These are phyloP conservation scores for Puccinia hordei DNA, from an alignment of 1,284 basidiomycete species.

Conservation along the genomic window DNA sequence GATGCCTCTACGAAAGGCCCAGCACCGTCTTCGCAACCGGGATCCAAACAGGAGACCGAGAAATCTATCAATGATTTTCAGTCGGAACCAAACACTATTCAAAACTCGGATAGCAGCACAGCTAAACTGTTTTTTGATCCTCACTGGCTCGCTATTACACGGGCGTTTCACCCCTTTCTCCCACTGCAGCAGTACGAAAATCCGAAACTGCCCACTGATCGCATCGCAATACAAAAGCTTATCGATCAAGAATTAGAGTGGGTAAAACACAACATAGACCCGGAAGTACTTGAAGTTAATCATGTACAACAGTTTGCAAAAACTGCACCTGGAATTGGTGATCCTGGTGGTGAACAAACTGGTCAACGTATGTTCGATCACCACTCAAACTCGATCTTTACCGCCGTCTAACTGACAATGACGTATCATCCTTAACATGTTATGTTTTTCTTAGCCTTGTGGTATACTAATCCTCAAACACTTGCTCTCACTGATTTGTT, in stretches of 20 bases:
- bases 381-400: neutral
- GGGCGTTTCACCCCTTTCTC: constrained; percentile 79
- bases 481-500: constrained; percentile 79
- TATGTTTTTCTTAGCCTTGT: constrained; percentile 64
- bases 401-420: neutral
- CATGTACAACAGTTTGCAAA: constrained; percentile 72
- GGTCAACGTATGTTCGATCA: constrained; percentile 51
- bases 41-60: neutral
- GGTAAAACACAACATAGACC: constrained; percentile 63
- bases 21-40: neutral
- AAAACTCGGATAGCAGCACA: neutral
- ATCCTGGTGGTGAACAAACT: constrained; percentile 59
- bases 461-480: constrained; percentile 89
- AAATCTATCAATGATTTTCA: neutral
- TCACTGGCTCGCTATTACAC: constrained; percentile 89
- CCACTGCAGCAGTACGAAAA: constrained; percentile 64
- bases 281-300: constrained; percentile 61
- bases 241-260: constrained; percentile 70
- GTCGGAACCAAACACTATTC: neutral
- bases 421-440: constrained; percentile 12
- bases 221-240: constrained; percentile 64
- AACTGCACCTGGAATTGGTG: constrained; percentile 70
- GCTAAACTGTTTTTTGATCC: constrained; percentile 67
- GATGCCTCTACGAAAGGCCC: neutral
- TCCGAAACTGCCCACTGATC: constrained; percentile 66